Evolutionary conservation across 331 rosid species (phyloP).

Genomic region (Phaseolus coccineus): DNA sequence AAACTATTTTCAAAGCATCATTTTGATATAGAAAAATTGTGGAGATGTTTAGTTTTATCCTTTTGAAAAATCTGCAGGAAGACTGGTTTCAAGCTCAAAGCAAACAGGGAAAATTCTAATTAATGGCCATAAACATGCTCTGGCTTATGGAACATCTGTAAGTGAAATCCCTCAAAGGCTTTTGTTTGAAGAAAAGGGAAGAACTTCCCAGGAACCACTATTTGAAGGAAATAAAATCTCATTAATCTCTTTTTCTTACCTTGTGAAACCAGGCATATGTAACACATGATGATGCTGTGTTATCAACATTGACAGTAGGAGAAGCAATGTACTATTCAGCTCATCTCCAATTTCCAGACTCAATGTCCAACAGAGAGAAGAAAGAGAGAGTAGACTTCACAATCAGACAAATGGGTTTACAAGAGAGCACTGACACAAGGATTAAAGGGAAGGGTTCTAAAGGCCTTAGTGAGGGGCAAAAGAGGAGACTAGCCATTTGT

Average conservation of each 20-base stretch:
- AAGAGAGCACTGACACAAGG: constrained; percentile 40
- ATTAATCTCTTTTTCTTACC: neutral
- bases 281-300: constrained; percentile 37
- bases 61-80: neutral
- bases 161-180: neutral
- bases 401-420: constrained; percentile 39
- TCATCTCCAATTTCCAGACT: constrained; percentile 31
- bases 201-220: neutral
- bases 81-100: constrained; percentile 22
- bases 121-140: constrained; percentile 36
- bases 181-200: neutral
- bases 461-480: constrained; percentile 72
- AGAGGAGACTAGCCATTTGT: constrained; percentile 70
- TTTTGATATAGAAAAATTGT: neutral
- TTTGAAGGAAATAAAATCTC: constrained; percentile 1
- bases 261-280: constrained; percentile 36
- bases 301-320: constrained; percentile 26
- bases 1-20: too few species aligned
- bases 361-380: constrained; percentile 27
- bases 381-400: neutral
- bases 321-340: constrained; percentile 40
- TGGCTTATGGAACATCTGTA: constrained; percentile 43
- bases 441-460: constrained; percentile 52
- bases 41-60: neutral
- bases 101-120: constrained; percentile 39